Base-by-base conservation (phyloP, 2,329 filamentous ascomycete genomes). In the Metarhizium robertsii region DNA sequence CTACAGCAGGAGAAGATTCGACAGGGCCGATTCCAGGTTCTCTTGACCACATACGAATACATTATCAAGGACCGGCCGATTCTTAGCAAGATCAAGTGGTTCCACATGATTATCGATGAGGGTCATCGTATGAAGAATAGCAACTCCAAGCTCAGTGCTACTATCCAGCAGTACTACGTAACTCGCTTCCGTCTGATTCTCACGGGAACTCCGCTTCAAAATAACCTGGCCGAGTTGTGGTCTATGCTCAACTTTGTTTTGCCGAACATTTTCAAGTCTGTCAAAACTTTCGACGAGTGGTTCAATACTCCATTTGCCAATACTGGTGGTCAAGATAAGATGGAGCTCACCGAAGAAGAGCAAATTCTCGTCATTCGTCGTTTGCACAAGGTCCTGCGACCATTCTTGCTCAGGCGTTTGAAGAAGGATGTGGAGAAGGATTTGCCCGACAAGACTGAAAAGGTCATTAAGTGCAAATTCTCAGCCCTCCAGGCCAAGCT, bases 381-480 rank as follows among this genome's bases (percentile, higher is more conserved):
- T 79, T 80, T 99, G 58, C 94, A 99, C 75, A 99, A 97, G 81
- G 94, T 99, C 66, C 78, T 99, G 65, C 85, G 94, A 58, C 94
- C 94, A 2, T 99, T 99, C 88, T 75, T 99, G 71, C 86, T 99
- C 55, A 90, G 94, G 76, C 94, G 94, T 84, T 79, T 99, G 66
- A 99, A 99, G 84, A 97, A 96, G 75, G 94, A 99, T 76, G 94
- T 99, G 69, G 94, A 99, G 73, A 96, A 97, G 74, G 94, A 99
- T 71, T 78, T 99, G 59, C 94, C 94, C 0, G 92, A 99, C 80
- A 99, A 99, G 81, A 95, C 94, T 38, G 94, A 99, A 71, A 94
- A 95, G 74, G 92, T 99, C 70, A 91, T 99, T 83, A 97, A 99
- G 77, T 97, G 92, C 79, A 95, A 92, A 71, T 96, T 97, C 74